Evolutionary conservation across 768 basidiomycete species (phyloP), one percentile per base, ranked within the genome.

Genomic region (Lactarius psammicola): DNA sequence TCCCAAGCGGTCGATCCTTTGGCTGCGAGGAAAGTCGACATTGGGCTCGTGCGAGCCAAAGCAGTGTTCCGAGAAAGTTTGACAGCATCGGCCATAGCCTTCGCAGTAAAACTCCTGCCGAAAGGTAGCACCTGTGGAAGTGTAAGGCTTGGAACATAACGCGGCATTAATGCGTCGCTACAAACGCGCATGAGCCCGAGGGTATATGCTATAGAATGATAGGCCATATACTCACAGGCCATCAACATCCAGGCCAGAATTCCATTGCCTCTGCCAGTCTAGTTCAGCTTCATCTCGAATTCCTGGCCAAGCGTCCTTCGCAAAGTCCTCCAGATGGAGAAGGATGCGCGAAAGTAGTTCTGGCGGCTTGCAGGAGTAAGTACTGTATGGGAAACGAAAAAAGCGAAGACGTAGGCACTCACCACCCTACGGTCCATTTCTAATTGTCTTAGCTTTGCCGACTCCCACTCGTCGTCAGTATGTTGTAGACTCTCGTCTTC

Each of bases 1-100:
- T 92, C 88, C 92, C 92, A 93, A 26, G 89, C 85, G 23, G 84
- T 82, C 5, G 88, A 87, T 1, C 90, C 90, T 74, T 88, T 90
- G 0, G 87, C 85, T 6, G 85, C 80, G 49, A 90, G 72, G 68
- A 89, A 86, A 63, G 85, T 79, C n/a, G 87, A 80, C 73, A 94
- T 80, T 2, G 91, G 91, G 68, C 91, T 90, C 31, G 71, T 74
- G 20, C 80, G 81, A 4, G 85, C 80, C 28, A 84, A 72, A 4
- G 83, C 75, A 55, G 81, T 73, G 70, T 89, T 83, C 65, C 87
- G 83, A 0, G 90, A 90, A 58, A 88, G 75, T 55, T 84, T 85
- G 23, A 92, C 76, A 11, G 87, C 80, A 8, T 86, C 84, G 2
- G 81, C 79, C 77, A 86, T 80, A 51, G 85, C 79, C 71, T 86